Base-by-base conservation (phyloP, 2,329 filamentous ascomycete species). In the Beauveria bassiana region DNA sequence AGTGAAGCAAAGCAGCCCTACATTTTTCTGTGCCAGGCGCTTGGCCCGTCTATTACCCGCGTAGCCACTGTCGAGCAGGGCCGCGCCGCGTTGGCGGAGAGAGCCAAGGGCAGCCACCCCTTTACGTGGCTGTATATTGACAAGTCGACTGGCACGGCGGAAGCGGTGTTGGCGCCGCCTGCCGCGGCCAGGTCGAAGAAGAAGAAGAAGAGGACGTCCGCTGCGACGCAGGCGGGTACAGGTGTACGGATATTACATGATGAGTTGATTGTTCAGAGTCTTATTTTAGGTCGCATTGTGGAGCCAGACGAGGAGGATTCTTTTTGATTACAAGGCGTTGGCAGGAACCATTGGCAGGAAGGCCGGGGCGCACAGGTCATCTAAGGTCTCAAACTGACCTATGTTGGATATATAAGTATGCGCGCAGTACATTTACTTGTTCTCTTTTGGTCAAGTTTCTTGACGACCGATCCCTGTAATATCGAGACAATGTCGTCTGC, bases 221-320 rank as follows among this genome's bases (percentile, higher is more conserved):
- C 45, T 2, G 70, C 38, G 69, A 59, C 47, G 24, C 74, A 63
- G 62, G 70, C 51, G 50, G 66, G 52, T 34, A 26, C 49, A 9
- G 81, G 75, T 63, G 78, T 92, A 43, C 83, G 81, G 64, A 81
- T 95, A 50, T 82, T 96, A 58, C 88, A 87, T 61, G 88, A 96
- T 71, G 93, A 98, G 74, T 86, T 93, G 70, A 86, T 98, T 24
- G 87, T 96, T 61, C 93, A 99, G 78, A 97, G 92, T 72, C 77
- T 98, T 63, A 97, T 99, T 65, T 73, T 96, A 56, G 93, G 93
- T 1, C 84, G 86, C 64, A 75, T 97, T 66, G 83, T 92, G 58
- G 87, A 90, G 64, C 82, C 85, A 16, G 57, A 52, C 55, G 79
- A 76, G 14, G 81, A 85, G 66, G 57, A 28, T 26, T 45, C 38